These are phyloP conservation scores for Yamadazyma epiphylla DNA, from an alignment of 1,139 yeast species.

Conservation along the genomic window DNA sequence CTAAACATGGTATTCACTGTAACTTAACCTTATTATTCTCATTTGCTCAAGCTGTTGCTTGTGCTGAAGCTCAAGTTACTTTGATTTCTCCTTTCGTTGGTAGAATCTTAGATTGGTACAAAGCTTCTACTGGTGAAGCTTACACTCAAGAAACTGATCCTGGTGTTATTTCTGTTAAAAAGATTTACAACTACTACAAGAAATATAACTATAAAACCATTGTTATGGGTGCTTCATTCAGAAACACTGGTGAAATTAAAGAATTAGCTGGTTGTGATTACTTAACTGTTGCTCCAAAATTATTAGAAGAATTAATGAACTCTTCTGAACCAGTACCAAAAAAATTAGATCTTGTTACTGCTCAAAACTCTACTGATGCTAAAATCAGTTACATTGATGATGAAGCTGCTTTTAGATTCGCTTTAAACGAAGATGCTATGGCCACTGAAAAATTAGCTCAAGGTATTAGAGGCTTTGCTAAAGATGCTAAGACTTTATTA, in stretches of 20 bases:
- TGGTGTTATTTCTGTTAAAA: slow-evolving; percentile 89
- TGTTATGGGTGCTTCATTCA: slow-evolving; percentile 99
- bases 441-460: slow-evolving; percentile 97
- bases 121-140: slow-evolving; percentile 87
- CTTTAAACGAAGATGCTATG: slow-evolving; percentile 95
- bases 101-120: slow-evolving; percentile 98
- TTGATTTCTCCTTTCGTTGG: slow-evolving; percentile 98
- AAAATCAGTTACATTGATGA: slow-evolving; percentile 81
- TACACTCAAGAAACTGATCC: slow-evolving; percentile 85
- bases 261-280: slow-evolving; percentile 97
- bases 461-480: slow-evolving; percentile 96
- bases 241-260: slow-evolving; percentile 94
- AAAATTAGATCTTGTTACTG: slow-evolving; percentile 64
- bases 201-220: slow-evolving; percentile 94
- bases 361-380: slow-evolving; percentile 48
- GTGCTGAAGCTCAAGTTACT: slow-evolving; percentile 96
- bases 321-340: slow-evolving; percentile 77
- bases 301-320: slow-evolving; percentile 84
- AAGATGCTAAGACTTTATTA: slow-evolving; percentile 85
- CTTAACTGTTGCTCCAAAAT: slow-evolving; percentile 91
- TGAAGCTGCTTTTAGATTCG: slow-evolving; percentile 88
- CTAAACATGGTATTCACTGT: slow-evolving; percentile 87
- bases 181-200: slow-evolving; percentile 95
- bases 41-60: slow-evolving; percentile 95
- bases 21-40: slow-evolving; percentile 95